Base-by-base conservation (phyloP, 805 yeast species). In the Metschnikowia arizonensis region DNA sequence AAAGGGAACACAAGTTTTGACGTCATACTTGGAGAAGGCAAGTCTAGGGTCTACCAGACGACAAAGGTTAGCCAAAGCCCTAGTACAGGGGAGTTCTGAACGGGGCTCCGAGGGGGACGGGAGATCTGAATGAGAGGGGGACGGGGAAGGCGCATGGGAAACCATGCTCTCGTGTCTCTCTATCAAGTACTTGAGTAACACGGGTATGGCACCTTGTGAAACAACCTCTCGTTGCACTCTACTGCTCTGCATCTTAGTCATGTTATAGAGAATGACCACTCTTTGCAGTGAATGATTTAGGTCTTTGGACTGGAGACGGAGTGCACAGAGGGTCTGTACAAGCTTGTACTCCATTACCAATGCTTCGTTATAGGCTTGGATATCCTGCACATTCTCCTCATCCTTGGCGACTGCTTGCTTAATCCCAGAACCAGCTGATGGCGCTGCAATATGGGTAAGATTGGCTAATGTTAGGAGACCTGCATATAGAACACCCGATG, bases 1-100 rank as follows among this genome's bases (percentile, higher is more conserved):
- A 48, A 77, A 78, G 0, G 80, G 78, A 8, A 77, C 55, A 19
- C 74, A 60, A 0, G 77, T 68, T n/a, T 64, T 59, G 5, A 66
- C 54, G 29, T 72, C 74, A 40, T 60, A 64, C 41, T 70, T 66
- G 4, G 63, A 60, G 54, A 77, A 74, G 0, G 73, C 65, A 5
- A 70, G 34, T 0, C 54, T 44, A 0, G 81, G 81, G 44, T 77
- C 62, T 30, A 66, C 70, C 26, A 72, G 64, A 7, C 76, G 68
- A 28, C 77, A 56, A 8, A 79, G 60, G 40, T 67, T 66, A 1
- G 80, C 73, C n/a, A 78, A 50, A 1, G 75, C 50, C 34, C 74
- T 58, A 3, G 76, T 60, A 0, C 77, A 77, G 15, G 47, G 36
- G 3, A 68, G 44, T 10, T 59, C 65, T 12, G 33, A 18, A 9